Base-by-base conservation (phyloP, 345 rosid species). In the Arabidopsis suecica region DNA sequence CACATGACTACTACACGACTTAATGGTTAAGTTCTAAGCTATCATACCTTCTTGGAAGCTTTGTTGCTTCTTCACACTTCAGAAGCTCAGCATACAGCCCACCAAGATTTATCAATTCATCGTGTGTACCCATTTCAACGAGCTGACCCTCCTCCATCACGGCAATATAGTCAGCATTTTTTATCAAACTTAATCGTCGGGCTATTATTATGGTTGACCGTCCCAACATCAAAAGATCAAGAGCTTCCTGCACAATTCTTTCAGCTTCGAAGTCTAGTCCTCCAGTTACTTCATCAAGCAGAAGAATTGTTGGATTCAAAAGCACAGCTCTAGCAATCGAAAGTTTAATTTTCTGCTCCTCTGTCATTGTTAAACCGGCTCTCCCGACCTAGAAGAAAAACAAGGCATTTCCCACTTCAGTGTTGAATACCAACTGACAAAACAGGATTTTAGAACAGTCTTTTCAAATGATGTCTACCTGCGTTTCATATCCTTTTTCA, bases 111-210 rank as follows among this genome's bases (percentile, higher is more conserved):
- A 87, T 77, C 48, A 93, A 69, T 80, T 93, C 98, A 66, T 93
- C 97, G 75, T 93, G 98, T 41, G 98, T 93, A 51, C 98, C 98
- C 91, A 93, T 91, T 83, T 93, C 98, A 82, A 93, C 89, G 50
- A 93, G 98, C 80, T 84, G 97, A 9, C 98, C 98, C 78, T 93
- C 98, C 82, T 93, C 98, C 98, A 93, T 91, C 71, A 91, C 97
- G 37, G 98, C 94, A 65, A 93, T 93, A 73, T 93, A 93, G 85
- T 93, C 96, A 82, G 93, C 94, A 87, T 93, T 91, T 81, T 83
- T 89, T 64, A 93, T 91, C 62, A 93, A 91, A 82, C 97, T 88
- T 76, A 91, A 89, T 45, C 94, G 88, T 36, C 98, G 88, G 74
- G 98, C 98, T 56, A 93, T 93, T 71, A 93, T 93, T 78, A 93